phyloP scores from a whole-genome alignment of 164 flowering plant genomes.

The Piper betle region DNA sequence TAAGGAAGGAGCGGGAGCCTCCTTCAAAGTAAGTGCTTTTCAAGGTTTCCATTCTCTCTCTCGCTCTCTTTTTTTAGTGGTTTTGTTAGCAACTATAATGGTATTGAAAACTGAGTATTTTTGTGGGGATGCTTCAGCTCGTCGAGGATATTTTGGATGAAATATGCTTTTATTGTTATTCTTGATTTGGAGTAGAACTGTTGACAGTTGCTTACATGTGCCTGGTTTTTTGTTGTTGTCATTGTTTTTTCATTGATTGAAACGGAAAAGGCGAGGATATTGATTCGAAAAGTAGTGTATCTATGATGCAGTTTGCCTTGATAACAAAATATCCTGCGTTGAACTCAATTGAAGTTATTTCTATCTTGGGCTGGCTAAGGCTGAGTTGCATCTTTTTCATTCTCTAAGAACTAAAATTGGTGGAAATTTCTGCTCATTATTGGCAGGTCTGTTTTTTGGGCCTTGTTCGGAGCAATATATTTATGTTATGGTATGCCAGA shows the following conservation, averaged over 20 bases:
- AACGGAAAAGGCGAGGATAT: too few relatives aligned
- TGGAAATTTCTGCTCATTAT: constrained; percentile 3
- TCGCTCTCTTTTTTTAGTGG: too few relatives aligned
- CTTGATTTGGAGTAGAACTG: not conserved
- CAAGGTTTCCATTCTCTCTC: not conserved
- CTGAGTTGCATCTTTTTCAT: not conserved
- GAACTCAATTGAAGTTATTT: too few relatives aligned
- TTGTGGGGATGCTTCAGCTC: not conserved
- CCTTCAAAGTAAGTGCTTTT: constrained; percentile 72
- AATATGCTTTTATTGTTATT: not conserved
- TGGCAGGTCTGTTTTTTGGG: constrained; percentile 93
- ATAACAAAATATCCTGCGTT: too few relatives aligned
- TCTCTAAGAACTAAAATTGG: not conserved
- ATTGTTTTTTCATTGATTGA: too few relatives aligned
- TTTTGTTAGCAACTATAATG: too few relatives aligned
- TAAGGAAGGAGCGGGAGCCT: constrained; percentile 66
- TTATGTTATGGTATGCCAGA: constrained; percentile 96
- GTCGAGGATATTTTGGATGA: not conserved
- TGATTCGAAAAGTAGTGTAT: too few relatives aligned
- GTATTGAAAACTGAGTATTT: not conserved
- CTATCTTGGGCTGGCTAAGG: too few relatives aligned
- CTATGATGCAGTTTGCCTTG: too few relatives aligned
- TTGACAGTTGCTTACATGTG: not conserved
- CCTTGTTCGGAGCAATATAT: constrained; percentile 93
- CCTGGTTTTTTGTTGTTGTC: too few relatives aligned